Conservation (phyloP, 805 yeast genomes). For the Ogataea trehaloabstinens region DNA sequence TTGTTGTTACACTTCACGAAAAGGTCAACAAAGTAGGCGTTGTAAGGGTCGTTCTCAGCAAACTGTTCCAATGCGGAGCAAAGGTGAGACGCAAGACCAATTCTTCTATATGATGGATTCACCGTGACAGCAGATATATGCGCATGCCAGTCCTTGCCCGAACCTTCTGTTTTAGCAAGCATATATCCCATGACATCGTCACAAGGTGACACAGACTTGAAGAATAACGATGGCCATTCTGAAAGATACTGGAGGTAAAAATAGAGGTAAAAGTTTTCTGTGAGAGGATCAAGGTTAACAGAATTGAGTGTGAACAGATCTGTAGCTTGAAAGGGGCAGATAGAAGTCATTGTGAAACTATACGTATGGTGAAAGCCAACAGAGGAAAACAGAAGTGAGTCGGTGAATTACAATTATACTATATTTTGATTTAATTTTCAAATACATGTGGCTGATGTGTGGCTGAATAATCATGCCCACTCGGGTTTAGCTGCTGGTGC, state of each 20-base stretch:
- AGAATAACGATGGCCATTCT: conserved; percentile 86
- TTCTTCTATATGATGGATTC: conserved; percentile 73
- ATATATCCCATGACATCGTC: conserved; percentile 62
- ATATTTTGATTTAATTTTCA: too few relatives aligned
- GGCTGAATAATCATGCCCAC: conserved; percentile 22
- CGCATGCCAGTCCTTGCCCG: conserved; percentile 84
- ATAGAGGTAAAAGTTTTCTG: conserved; percentile 84
- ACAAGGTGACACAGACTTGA: conserved; percentile 53
- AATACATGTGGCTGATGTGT: not conserved
- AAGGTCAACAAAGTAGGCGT: conserved; percentile 82
- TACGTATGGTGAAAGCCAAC: too few relatives aligned
- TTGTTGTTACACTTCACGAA: conserved; percentile 86
- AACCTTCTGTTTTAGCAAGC: conserved; percentile 97
- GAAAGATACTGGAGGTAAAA: conserved; percentile 82
- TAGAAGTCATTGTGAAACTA: conserved; percentile 74
- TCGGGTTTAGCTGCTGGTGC: conserved; percentile 21
- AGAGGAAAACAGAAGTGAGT: too few relatives aligned
- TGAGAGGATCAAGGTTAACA: conserved; percentile 82
- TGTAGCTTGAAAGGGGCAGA: conserved; percentile 82
- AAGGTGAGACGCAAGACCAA: conserved; percentile 80
- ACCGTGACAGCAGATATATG: conserved; percentile 97
- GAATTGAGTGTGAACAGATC: conserved; percentile 73
- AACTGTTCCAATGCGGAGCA: conserved; percentile 71
- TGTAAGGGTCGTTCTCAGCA: conserved; percentile 71
- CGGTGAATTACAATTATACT: too few relatives aligned